Base-by-base conservation (phyloP, 192 early-diverging fungal species). In the Backusella morwellensis region DNA sequence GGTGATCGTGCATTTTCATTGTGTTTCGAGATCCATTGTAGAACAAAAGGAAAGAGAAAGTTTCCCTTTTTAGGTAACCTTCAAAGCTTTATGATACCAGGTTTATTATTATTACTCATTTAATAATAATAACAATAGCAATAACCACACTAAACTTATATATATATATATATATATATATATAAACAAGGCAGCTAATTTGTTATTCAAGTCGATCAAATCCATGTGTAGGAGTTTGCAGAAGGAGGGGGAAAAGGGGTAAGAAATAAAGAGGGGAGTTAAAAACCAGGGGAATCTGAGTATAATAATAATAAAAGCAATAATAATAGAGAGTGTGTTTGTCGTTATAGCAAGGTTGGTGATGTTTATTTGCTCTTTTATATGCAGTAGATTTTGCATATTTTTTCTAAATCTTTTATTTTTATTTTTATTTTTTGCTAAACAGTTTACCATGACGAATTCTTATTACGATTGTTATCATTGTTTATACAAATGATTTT, bases 171-270 rank as follows among this genome's bases (percentile, higher is more conserved):
- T 23, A 56, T 56, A 26, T 8, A 26, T 23, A 56, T 40, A 40
- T 40, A 40, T 40, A 23, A 59, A 59, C 23, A 26, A 59, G 47
- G n/a, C 47, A 50, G 47, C 47, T n/a, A 59, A 26, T 59, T 23
- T 59, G 23, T 26, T 59, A 26, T 26, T 26, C 3, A 26, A 26
- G 54, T 59, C 23, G 54, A 59, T 59, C 54, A 59, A 50, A 59
- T 12, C 54, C 54, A 59, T 59, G 54, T 59, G 54, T 59, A 59
- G 54, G 54, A 59, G 54, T 59, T 23, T 59, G 54, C 54, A 59
- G 54, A 59, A 59, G 54, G 23, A 23, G 23, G 54, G 54, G 54
- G 6, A 26, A 59, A 56, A 19, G 54, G 54, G 23, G 54, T 21
- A 59, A 23, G 6, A 59, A 23, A 26, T 1, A 26, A 12, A 26